These are phyloP conservation scores for Leccinum angustisporum DNA, from an alignment of 1,284 basidiomycete species.

Conservation along the genomic window DNA sequence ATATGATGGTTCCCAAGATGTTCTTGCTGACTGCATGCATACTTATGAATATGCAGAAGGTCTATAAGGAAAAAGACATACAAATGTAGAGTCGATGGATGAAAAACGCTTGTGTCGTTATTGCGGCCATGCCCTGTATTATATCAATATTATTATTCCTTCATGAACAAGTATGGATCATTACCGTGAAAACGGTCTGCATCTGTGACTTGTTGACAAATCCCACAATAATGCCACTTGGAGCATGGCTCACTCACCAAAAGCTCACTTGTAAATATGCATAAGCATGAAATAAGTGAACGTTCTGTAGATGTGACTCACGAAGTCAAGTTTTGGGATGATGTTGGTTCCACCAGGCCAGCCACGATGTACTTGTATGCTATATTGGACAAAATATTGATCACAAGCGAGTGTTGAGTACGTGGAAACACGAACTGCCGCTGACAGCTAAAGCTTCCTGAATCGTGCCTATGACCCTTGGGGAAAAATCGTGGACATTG, in stretches of 20 bases:
- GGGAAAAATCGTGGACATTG: slow-evolving; percentile 2
- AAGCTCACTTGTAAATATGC: not conserved
- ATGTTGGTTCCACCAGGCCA: not conserved
- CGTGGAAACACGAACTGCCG: not conserved
- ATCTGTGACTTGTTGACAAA: slow-evolving; percentile 1
- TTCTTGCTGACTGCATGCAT: slow-evolving; percentile 13
- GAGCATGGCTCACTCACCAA: not conserved
- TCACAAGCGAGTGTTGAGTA: not conserved
- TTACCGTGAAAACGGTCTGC: slow-evolving; percentile 1
- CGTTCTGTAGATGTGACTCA: not conserved
- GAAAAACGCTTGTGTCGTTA: slow-evolving; percentile 18
- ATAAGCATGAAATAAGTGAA: not conserved
- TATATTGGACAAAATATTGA: not conserved
- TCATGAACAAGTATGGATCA: too few species aligned
- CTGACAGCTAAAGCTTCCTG: not conserved
- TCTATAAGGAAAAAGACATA: not conserved
- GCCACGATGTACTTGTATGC: not conserved
- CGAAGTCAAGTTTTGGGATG: not conserved
- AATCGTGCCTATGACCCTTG: not conserved
- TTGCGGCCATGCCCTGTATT: slow-evolving; percentile 6
- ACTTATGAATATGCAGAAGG: not conserved
- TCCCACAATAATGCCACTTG: not conserved
- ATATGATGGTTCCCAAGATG: slow-evolving; percentile 1
- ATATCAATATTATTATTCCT: slow-evolving; percentile 1
- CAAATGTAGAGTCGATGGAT: slow-evolving; percentile 16